Evolutionary conservation across 176 grass and related monocot genomes (phyloP).

Genomic region (Lolium perenne): DNA sequence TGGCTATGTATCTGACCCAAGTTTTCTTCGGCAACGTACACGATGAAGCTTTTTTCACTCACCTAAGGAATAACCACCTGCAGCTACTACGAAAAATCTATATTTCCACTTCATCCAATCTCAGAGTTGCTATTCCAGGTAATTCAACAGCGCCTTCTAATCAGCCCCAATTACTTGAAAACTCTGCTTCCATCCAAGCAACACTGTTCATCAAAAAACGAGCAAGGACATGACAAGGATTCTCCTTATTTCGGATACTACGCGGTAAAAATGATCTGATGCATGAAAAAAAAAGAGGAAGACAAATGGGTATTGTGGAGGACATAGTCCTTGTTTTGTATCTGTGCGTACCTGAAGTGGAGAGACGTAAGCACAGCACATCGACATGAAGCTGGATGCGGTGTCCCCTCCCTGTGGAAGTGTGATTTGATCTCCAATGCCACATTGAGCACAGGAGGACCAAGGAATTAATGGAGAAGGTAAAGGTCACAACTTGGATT

Average conservation of each 20-base stretch:
- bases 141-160: neutral
- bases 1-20: neutral
- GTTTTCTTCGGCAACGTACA: neutral
- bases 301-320: neutral
- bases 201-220: neutral
- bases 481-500: neutral
- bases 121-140: neutral
- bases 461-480: neutral
- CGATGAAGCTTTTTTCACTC: neutral
- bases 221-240: neutral
- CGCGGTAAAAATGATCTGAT: neutral
- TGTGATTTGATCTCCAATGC: too few relatives aligned
- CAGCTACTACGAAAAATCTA: neutral
- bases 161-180: neutral
- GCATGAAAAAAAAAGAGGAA: neutral
- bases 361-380: neutral
- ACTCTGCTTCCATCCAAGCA: neutral
- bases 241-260: neutral
- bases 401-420: too few relatives aligned
- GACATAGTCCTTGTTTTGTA: neutral
- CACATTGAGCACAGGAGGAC: too few relatives aligned
- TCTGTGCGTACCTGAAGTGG: neutral
- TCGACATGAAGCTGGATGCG: neutral
- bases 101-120: neutral
- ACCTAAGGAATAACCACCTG: neutral